A percentile compares a stretch with the other conserved stretches of the same genome.
Evolutionary conservation across 805 yeast genomes (phyloP).

Genomic region (Teunomyces panamensis): DNA sequence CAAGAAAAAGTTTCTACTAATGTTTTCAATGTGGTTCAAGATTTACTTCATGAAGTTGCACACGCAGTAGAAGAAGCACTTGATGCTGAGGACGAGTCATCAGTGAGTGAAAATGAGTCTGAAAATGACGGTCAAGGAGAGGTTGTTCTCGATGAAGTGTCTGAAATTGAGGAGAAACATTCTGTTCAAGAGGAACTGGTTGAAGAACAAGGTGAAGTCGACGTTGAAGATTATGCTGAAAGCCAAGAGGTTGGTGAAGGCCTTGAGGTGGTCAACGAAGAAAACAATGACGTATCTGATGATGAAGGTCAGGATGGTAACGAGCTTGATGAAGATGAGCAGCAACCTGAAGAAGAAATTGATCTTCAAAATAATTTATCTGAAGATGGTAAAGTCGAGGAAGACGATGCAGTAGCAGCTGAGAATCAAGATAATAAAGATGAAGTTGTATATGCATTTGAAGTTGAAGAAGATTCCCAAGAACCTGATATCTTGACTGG

Average conservation of each 20-base stretch:
- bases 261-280: neutral
- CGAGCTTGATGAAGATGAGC: too few relatives aligned
- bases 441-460: neutral
- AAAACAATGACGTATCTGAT: neutral
- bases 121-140: neutral
- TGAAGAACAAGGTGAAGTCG: too few relatives aligned
- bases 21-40: neutral
- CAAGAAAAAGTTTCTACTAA: neutral
- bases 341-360: neutral
- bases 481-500: neutral
- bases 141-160: too few relatives aligned
- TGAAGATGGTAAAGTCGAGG: neutral
- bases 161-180: too few relatives aligned
- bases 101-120: neutral
- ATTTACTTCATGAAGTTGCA: neutral
- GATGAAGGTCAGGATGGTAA: neutral
- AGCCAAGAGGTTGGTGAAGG: too few relatives aligned
- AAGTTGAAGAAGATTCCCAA: neutral
- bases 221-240: too few relatives aligned
- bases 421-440: neutral
- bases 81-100: neutral
- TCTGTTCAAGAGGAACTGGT: too few relatives aligned
- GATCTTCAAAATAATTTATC: neutral
- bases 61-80: neutral
- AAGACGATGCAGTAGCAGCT: neutral